Base-by-base conservation (phyloP, 2,329 filamentous ascomycete genomes). In the Laburnicola sp. region DNA sequence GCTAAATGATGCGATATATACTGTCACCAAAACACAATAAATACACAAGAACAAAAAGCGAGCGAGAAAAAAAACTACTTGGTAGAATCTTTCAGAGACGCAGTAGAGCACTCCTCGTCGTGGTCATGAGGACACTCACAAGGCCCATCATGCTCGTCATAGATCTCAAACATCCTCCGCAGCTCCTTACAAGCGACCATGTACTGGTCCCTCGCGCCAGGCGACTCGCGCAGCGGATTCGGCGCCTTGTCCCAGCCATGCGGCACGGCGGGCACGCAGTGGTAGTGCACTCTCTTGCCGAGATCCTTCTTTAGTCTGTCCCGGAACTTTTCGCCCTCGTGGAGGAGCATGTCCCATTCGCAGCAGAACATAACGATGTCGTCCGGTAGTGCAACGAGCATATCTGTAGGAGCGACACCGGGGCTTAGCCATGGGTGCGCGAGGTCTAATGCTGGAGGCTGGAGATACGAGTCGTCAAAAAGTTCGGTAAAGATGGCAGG, bases 181-280 rank as follows among this genome's bases (percentile, higher is more conserved):
- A 85, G 62, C 65, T 78, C 75, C 55, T 69, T 73, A 53, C 81
- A 83, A 40, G 82, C 83, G 55, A 80, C 74, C 34, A 73, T 59
- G 61, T 86, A 86, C 51, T 84, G 72, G 47, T 77, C 73, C 58
- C 80, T 72, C n/a, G 81, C 77, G 23, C 78, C 78, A 1, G 74
- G 73, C 2, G 78, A 78, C 30, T 78, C 78, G 48, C 76, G 77
- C 23, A 82, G 65, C 3, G 83, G 84, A 61, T 85, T 86, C 0
- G 84, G 83, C 26, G 80, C 80, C 71, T 87, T 88, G 61, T 88
- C 85, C 80, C 85, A 88, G 0, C 79, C 85, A 63, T 87, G 85
- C 26, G 80, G 78, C 22, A 85, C 84, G 2, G 77, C 82, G 3
- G 76, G 72, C 2, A 87, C 78, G 70, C 84, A 80, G 25, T 78